Evolutionary conservation across 768 basidiomycete genomes (phyloP), one percentile per base, ranked within the genome.

Genomic region (Artomyces pyxidatus): DNA sequence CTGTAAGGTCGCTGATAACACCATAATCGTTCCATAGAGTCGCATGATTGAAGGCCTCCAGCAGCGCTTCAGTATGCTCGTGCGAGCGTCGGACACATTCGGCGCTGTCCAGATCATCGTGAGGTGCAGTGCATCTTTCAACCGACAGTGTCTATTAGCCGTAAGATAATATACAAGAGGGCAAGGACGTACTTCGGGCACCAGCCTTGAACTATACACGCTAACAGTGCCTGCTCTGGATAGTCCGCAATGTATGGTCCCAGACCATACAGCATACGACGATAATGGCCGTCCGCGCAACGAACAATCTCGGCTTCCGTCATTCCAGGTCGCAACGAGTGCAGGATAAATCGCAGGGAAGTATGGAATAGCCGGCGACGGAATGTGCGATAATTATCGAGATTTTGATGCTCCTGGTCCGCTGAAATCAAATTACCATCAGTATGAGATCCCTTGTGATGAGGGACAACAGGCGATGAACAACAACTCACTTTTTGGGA

Each of bases 231-330:
- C 46, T 71, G 69, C 42, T 71, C 67, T 0, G 69, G 69, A 51
- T 71, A 69, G 46, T 70, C 65, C 0, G 68, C 67, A 43, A 71
- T 70, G 48, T 64, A 67, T 6, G 67, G 64, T 0, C 65, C 66
- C 10, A 70, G 54, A 4, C 60, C 56, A 47, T 55, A 70, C 0
- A 69, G 59, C 0, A 55, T 61, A 4, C 60, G 48, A 0, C 58
- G 61, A 50, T 54, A 68, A 41, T 71, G 66, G 0, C 67, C 63
- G 58, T 71, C 67, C 1, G 65, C 58, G 46, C 65, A 71, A 0
- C 40, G 53, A 9, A 63, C 6, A 37, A 42, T 42, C 2, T 19
- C 41, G 2, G 44, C 28, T 2, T 9, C 21, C 16, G 44, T 45
- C 44, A 45, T 45, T 6, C 17, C 12, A 19, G 27, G 44, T 16